phyloP scores from a whole-genome alignment of 1,139 yeast species.

The Sugiyamaella japonica region DNA sequence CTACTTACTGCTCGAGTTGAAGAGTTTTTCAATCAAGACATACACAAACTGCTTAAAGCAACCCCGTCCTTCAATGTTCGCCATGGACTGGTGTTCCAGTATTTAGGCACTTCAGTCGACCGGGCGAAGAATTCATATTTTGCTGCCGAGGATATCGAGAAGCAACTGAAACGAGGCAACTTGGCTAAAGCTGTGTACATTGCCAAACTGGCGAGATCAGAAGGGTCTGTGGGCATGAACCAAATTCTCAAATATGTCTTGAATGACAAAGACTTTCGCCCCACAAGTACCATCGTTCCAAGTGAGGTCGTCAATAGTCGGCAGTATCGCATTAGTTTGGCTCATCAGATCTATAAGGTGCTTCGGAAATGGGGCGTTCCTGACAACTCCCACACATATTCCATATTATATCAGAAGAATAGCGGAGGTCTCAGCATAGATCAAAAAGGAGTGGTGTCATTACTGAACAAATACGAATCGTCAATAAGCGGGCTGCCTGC shows the following conservation, averaged over 20 bases:
- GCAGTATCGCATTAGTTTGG: not conserved
- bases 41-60: conserved; percentile 23
- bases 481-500: conserved; percentile 7
- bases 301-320: not conserved
- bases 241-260: conserved; percentile 25
- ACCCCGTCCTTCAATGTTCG: conserved; percentile 25
- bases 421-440: not conserved
- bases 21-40: conserved; percentile 21
- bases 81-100: conserved; percentile 27
- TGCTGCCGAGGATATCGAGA: conserved; percentile 26
- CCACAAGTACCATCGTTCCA: no score
- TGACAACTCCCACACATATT: conserved; percentile 23
- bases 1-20: conserved; percentile 21
- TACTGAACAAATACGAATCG: conserved; percentile 6
- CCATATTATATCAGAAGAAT: conserved; percentile 11
- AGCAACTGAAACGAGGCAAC: conserved; percentile 24
- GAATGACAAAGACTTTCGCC: not conserved
- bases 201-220: conserved; percentile 25
- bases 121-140: conserved; percentile 26
- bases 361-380: conserved; percentile 26
- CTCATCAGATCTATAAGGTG: conserved; percentile 16
- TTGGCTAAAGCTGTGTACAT: conserved; percentile 25
- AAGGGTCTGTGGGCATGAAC: conserved; percentile 31
- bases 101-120: conserved; percentile 26
- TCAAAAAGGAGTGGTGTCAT: not conserved